phyloP scores from a whole-genome alignment of 202 grass and related monocot genomes.

The Dendrocalamus latiflorus region DNA sequence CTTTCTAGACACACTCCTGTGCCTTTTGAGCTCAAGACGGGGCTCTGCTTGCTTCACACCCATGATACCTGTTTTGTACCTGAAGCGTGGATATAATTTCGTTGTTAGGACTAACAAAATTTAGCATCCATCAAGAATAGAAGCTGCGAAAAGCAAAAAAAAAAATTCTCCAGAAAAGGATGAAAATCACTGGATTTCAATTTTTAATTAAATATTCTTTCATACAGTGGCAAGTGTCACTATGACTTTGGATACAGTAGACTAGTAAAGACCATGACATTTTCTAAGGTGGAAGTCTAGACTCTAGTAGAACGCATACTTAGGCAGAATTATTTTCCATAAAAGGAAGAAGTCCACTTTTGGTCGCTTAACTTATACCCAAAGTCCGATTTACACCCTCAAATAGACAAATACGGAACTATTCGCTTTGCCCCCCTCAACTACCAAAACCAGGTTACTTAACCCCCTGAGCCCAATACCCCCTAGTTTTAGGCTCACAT shows the following conservation, averaged over 20 bases:
- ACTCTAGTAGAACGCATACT: not conserved
- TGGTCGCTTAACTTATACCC: no score
- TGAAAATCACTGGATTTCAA: not conserved
- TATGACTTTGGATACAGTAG: not conserved
- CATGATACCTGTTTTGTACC: conserved; percentile 80
- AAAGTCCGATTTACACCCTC: no score
- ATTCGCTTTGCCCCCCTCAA: no score
- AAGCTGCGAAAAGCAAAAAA: not conserved
- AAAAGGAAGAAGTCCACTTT: no score
- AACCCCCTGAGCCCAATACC: no score
- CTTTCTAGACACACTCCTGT: conserved; percentile 81
- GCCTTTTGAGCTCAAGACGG: conserved; percentile 69
- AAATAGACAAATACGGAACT: no score
- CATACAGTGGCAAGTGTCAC: not conserved
- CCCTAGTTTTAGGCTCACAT: no score
- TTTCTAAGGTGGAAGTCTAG: not conserved
- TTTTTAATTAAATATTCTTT: not conserved
- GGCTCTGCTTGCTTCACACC: conserved; percentile 84
- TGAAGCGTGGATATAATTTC: conserved; percentile 12
- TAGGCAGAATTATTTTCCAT: not conserved
- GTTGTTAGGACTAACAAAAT: not conserved
- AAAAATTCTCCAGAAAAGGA: not conserved
- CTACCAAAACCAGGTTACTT: no score
- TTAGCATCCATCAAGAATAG: not conserved
- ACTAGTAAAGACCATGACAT: not conserved